Base-by-base conservation (phyloP, 2,329 filamentous ascomycete species). In the Falciphora oryzae region DNA sequence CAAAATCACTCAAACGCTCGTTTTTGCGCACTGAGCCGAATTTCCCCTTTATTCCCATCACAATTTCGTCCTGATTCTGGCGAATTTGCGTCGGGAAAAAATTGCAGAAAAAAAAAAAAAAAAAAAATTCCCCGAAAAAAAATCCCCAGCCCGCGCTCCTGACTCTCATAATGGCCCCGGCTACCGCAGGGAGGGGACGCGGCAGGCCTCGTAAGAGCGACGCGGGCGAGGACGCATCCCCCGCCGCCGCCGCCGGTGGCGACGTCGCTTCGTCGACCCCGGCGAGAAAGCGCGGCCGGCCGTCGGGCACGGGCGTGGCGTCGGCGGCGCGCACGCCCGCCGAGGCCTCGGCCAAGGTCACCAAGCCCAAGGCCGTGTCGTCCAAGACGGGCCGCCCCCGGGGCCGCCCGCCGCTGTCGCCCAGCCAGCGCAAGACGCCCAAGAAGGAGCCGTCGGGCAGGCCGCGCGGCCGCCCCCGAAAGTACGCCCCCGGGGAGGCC, bases 391-490 rank as follows among this genome's bases (percentile, higher is more conserved):
- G 64, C 56, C 53, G 57, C 13, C 57, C 57, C 29, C 70, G 70
- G 29, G 70, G 70, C 53, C 69, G 70, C 8, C 70, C 70, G 10
- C 67, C 66, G 57, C 66, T 69, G 67, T 69, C 70, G 63, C 69
- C 69, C 50, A 32, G 66, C 3, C 65, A 66, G 66, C 69, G 69
- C 65, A 69, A 69, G 67, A 67, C 66, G 4, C 35, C 63, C 29
- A 63, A 59, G 28, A 69, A 69, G 59, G 69, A 69, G 64, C 69
- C 69, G 7, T 69, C 69, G 5, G 69, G 69, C 27, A 69, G 69
- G 44, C 67, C 67, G 4, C 69, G 69, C 29, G 69, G 69, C 44
- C 67, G 69, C 2, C 68, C 69, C 4, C 66, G 68, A 64, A 69
- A 69, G 65, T 60, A 60, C 27, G n/a, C 57, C 25, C 62, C 57